These are phyloP conservation scores for Stephania japonica DNA, from an alignment of 164 flowering plant genomes.

Conservation along the genomic window DNA sequence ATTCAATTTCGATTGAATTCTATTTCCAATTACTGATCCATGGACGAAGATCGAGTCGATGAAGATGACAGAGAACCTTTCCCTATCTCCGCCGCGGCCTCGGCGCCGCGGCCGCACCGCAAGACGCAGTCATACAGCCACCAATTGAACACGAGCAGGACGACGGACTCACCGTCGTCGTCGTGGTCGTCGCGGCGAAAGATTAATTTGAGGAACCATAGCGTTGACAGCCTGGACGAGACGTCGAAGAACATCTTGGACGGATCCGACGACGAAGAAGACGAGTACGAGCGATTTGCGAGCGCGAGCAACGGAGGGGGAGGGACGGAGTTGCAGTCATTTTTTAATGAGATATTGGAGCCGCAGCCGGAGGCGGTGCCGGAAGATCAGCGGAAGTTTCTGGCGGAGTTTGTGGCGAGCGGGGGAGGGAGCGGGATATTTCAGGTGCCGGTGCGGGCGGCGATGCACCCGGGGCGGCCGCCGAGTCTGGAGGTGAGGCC, in stretches of 20 bases:
- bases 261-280: background rate
- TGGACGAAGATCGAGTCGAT: background rate
- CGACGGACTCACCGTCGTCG: background rate
- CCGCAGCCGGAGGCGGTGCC: background rate
- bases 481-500: constrained; percentile 84
- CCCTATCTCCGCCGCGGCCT: too few species aligned
- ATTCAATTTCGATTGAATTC: too few species aligned
- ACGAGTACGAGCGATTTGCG: background rate
- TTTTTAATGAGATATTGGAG: background rate
- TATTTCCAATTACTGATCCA: background rate
- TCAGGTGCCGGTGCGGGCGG: constrained; percentile 54
- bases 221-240: background rate
- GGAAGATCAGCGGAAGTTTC: background rate
- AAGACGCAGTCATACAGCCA: background rate
- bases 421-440: constrained; percentile 68
- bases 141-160: background rate
- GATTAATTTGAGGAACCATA: background rate
- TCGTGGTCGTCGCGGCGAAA: background rate
- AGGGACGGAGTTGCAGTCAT: background rate
- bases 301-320: background rate
- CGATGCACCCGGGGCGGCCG: constrained; percentile 81
- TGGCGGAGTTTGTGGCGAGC: constrained; percentile 66
- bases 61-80: background rate
- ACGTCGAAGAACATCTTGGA: background rate
- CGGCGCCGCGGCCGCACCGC: background rate